phyloP scores from a whole-genome alignment of 1,284 basidiomycete species.

The Marasmius fiardii region DNA sequence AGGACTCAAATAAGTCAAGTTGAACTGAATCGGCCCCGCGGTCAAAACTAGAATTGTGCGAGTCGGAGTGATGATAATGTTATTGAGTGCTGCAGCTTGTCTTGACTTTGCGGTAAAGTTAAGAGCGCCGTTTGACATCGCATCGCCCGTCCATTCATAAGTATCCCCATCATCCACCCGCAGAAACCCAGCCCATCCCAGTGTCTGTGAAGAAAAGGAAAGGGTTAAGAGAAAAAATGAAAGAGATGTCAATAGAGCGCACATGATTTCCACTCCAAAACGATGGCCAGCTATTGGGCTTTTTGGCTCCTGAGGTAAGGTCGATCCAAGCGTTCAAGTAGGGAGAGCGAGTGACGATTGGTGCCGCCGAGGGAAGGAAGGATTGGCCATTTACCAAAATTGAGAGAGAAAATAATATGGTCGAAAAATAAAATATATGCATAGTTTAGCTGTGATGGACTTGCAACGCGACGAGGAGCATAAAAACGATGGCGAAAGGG shows the following conservation, averaged over 20 bases:
- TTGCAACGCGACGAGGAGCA: background rate
- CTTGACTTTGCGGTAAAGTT: background rate
- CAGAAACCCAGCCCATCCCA: constrained; percentile 7
- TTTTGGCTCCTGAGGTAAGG: background rate
- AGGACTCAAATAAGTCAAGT: constrained; percentile 12
- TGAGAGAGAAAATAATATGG: background rate
- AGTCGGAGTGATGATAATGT: constrained; percentile 9
- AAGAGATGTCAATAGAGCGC: background rate
- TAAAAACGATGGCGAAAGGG: background rate
- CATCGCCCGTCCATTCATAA: constrained; percentile 9
- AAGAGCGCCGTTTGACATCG: background rate
- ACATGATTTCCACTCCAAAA: background rate
- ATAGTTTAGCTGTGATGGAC: background rate
- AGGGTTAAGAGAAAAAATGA: background rate
- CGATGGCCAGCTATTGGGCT: background rate
- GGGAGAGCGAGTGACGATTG: constrained; percentile 32
- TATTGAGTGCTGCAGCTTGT: background rate
- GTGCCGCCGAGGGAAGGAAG: constrained; percentile 15
- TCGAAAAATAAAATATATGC: background rate
- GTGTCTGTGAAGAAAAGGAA: background rate
- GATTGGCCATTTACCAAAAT: background rate
- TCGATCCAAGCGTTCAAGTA: constrained; percentile 32
- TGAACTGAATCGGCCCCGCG: constrained; percentile 11
- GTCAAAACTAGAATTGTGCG: constrained; percentile 1
- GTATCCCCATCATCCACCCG: constrained; percentile 6